Base-by-base conservation (phyloP, 2,329 filamentous ascomycete genomes). In the Fusarium sp. region DNA sequence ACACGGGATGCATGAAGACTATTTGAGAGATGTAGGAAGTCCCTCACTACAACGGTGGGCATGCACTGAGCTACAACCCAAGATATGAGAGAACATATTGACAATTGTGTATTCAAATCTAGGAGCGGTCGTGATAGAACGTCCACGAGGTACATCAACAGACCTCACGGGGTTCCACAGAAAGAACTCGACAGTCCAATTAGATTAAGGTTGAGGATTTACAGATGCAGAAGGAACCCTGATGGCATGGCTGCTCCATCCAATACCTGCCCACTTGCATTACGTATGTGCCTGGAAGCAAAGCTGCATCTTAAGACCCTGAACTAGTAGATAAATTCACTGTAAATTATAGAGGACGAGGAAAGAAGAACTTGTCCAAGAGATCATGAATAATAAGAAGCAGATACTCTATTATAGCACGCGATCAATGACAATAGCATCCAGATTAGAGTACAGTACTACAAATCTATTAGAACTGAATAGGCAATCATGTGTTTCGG, bases 141-240 rank as follows among this genome's bases (percentile, higher is more conserved):
- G 66, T 62, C 42, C 66, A 70, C 66, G 67, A 52, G 57, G 52
- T 67, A 57, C 56, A 42, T 26, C 30, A 28, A 55, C 23, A 10
- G 44, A 23, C 46, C 42, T 52, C 39, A 30, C 28, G 39, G 12
- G 51, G 62, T 62, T 61, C 61, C 61, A 66, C 43, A 70, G 34
- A 56, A 46, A 19, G 14, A 43, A 31, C 23, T 44, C 16, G 11
- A 39, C 16, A 26, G 21, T 21, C 42, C 45, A 61, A 30, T 61
- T 31, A 44, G 41, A 25, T 49, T 12, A 21, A 52, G 49, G n/a
- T 25, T 18, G 46, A 34, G 30, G 42, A 58, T 50, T 43, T 41
- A 13, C 23, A 37, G 21, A 69, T 41, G 11, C 23, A 37, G 21
- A 69, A 58, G 57, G 62, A 49, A 74, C 71, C 71, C 69, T 74